phyloP scores from a whole-genome alignment of 2,329 filamentous ascomycete species.

The Leptographium lundbergii region DNA sequence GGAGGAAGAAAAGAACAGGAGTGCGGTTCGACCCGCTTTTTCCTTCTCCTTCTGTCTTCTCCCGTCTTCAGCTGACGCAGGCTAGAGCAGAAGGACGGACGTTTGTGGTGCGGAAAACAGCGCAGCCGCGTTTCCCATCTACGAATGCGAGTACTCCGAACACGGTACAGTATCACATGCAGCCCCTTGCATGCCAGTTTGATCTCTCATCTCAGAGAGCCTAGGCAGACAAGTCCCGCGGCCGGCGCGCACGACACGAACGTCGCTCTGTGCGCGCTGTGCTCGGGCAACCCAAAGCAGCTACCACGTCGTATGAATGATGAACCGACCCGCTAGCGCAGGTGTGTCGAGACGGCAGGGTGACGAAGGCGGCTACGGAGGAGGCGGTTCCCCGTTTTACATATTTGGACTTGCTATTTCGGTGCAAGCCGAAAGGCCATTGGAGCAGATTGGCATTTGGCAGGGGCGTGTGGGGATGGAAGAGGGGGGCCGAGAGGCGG shows the following conservation, averaged over 20 bases:
- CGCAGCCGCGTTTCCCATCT: not conserved
- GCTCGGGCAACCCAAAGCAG: not conserved
- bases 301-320: not conserved
- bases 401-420: not conserved
- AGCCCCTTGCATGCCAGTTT: not conserved
- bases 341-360: not conserved
- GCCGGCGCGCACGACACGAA: not conserved
- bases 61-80: no score
- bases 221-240: not conserved
- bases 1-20: not conserved
- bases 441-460: no score
- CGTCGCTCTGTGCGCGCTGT: not conserved
- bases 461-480: no score
- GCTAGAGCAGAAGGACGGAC: no score
- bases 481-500: not conserved
- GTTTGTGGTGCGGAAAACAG: not conserved
- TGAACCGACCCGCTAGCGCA: not conserved
- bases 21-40: not conserved
- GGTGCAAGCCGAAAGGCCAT: no score
- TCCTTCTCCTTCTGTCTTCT: no score
- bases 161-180: no score
- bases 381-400: not conserved
- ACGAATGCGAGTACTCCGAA: no score
- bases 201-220: not conserved
- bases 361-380: not conserved